phyloP scores from a whole-genome alignment of 176 grass and related monocot genomes.

The Phragmites australis region DNA sequence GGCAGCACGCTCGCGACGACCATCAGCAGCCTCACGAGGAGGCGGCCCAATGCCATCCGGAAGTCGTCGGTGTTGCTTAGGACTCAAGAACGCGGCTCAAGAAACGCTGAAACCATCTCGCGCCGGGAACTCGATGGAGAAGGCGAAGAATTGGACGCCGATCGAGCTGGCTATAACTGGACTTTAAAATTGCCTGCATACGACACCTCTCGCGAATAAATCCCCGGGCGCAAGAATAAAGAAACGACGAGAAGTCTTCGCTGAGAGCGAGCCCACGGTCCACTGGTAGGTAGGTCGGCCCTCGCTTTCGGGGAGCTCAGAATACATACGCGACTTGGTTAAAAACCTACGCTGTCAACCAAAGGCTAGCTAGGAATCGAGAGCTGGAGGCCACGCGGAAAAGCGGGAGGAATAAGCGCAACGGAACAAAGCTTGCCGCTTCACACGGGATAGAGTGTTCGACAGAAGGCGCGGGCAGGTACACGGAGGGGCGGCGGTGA shows the following conservation, averaged over 20 bases:
- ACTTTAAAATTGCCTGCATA: conserved; percentile 12
- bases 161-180: background rate
- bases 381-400: conserved; percentile 26
- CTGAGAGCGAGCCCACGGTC: background rate
- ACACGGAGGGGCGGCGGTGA: background rate
- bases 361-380: no score
- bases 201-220: conserved; percentile 1
- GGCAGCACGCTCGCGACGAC: background rate
- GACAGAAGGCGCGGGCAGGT: background rate
- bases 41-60: conserved; percentile 34
- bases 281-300: conserved; percentile 30
- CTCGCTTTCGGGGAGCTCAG: conserved; percentile 44
- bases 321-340: conserved; percentile 37
- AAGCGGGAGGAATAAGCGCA: background rate
- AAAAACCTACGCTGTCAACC: background rate
- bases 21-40: background rate
- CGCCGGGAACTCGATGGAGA: background rate
- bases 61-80: conserved; percentile 26
- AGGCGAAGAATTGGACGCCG: background rate
- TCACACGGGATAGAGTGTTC: conserved; percentile 36
- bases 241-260: conserved; percentile 6
- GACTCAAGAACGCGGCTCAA: conserved; percentile 12
- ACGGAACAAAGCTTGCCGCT: conserved; percentile 16
- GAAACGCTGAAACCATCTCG: conserved; percentile 22
- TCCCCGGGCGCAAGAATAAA: conserved; percentile 23